phyloP scores from a whole-genome alignment of 1,284 basidiomycete species.

The Hypsizygus ulmarius region DNA sequence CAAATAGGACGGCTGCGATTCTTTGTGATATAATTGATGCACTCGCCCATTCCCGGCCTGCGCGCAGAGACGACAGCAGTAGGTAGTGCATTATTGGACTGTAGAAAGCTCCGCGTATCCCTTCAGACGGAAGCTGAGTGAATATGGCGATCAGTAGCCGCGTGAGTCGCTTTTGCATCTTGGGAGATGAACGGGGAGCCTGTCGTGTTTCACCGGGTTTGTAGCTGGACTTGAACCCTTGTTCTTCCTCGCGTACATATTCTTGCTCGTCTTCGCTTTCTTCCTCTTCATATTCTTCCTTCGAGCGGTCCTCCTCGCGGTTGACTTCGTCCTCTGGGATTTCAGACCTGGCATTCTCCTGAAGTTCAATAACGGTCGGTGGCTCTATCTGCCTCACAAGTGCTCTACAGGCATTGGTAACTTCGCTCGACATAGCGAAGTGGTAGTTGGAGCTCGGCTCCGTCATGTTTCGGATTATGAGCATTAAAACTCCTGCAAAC shows the following conservation, averaged over 20 bases:
- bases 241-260: background rate
- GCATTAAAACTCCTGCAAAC: background rate
- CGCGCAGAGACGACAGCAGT: conserved; percentile 2
- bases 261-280: background rate
- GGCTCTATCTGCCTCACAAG: too few species aligned
- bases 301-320: background rate
- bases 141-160: background rate
- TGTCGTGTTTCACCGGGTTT: too few species aligned
- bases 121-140: background rate
- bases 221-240: background rate
- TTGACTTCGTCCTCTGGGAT: too few species aligned
- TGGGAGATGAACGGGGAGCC: too few species aligned
- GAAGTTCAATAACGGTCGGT: too few species aligned
- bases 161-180: background rate
- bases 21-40: conserved; percentile 7
- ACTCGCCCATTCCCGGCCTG: background rate
- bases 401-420: too few species aligned
- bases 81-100: conserved; percentile 4
- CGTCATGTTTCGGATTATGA: background rate
- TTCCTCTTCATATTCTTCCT: background rate
- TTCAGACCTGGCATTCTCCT: too few species aligned
- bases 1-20: conserved; percentile 10
- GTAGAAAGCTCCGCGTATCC: background rate
- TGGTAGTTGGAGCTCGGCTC: too few species aligned
- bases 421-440: too few species aligned